These are phyloP conservation scores for Neurospora sp. DNA, from an alignment of 495 filamentous ascomycete species.

Conservation along the genomic window DNA sequence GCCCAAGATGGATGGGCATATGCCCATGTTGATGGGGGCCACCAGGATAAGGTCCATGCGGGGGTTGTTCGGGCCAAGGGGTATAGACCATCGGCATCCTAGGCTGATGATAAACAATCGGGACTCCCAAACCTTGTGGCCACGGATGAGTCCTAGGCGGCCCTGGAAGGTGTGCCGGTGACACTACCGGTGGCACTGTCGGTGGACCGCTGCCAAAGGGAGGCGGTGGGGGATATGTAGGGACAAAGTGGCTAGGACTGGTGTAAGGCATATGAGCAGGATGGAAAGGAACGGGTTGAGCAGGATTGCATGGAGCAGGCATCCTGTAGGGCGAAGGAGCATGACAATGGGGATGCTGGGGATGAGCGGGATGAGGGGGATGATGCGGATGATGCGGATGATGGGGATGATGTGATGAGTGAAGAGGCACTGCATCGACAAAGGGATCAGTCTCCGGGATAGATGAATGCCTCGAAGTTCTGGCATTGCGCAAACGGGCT, in stretches of 20 bases:
- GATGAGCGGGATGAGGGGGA: not conserved
- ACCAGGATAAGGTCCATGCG: not conserved
- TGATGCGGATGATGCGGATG: not conserved
- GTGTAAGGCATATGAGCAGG: not conserved
- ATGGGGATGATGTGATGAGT: not conserved
- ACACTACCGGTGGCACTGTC: not conserved
- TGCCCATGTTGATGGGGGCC: not conserved
- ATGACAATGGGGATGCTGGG: not conserved
- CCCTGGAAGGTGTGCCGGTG: not conserved
- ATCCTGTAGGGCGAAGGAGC: not conserved
- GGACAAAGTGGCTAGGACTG: not conserved
- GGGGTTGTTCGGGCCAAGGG: not conserved
- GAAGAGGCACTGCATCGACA: not conserved
- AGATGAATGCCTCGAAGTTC: not conserved
- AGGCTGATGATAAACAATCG: not conserved
- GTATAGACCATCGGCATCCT: not conserved
- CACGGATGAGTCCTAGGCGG: not conserved
- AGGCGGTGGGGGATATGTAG: not conserved
- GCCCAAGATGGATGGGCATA: not conserved
- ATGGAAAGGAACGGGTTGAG: not conserved
- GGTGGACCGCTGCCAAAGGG: not conserved
- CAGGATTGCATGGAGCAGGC: not conserved
- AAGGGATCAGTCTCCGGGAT: not conserved
- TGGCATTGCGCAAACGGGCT: not conserved
- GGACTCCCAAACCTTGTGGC: not conserved